Percentiles rank a stretch among this genome's conserved stretches.
Conservation (phyloP, 352 stramenopile genomes). For the Globisporangium takayamanum region DNA sequence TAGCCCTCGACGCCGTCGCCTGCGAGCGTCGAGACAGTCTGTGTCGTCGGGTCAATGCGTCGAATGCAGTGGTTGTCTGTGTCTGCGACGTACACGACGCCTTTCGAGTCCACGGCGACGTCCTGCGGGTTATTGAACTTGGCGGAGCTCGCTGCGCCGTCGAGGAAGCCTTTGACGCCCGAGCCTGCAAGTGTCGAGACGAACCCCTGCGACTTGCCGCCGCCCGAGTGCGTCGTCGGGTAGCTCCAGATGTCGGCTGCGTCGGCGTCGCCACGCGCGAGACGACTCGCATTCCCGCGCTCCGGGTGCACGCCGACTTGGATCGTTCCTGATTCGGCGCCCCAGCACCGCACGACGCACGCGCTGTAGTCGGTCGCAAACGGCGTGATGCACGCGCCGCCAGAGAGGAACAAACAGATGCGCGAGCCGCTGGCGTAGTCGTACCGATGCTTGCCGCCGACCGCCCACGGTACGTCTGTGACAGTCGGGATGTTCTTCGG, state of each 20-base stretch:
- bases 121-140: constrained; percentile 88
- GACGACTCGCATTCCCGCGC: constrained; percentile 18
- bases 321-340: constrained; percentile 38
- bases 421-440: constrained; percentile 86
- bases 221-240: constrained; percentile 25
- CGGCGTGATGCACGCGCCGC: constrained; percentile 69
- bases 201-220: constrained; percentile 81
- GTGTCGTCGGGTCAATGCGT: constrained; percentile 48
- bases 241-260: constrained; percentile 68
- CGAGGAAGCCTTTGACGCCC: constrained; percentile 63
- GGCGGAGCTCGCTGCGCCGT: constrained; percentile 59
- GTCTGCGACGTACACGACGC: constrained; percentile 93
- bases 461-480: constrained; percentile 90
- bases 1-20: constrained; percentile 44
- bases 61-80: constrained; percentile 92
- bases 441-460: constrained; percentile 87
- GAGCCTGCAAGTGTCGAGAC: constrained; percentile 88
- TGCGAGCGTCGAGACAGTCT: constrained; percentile 47
- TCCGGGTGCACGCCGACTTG: constrained; percentile 24
- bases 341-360: constrained; percentile 92
- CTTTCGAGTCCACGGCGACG: constrained; percentile 87
- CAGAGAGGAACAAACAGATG: constrained; percentile 89
- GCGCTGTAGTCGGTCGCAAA: constrained; percentile 81
- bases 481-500: constrained; percentile 90
- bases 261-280: constrained; percentile 27